These are phyloP conservation scores for Voacanga thouarsii DNA, from an alignment of 257 asterid species.

Conservation along the genomic window DNA sequence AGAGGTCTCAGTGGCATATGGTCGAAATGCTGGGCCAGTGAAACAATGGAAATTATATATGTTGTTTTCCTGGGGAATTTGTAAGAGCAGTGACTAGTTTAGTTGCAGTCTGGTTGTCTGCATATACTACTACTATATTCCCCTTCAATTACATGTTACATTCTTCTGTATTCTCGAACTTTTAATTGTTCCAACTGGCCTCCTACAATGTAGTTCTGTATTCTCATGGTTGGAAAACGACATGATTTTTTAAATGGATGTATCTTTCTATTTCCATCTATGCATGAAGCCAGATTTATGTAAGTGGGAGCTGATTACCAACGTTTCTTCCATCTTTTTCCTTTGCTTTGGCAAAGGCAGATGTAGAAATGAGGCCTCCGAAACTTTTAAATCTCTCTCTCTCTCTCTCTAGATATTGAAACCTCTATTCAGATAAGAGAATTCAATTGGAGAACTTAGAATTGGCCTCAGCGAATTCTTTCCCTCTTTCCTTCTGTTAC, in stretches of 20 bases:
- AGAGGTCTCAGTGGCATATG: neutral
- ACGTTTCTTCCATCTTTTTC: neutral
- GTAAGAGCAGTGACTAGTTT: neutral
- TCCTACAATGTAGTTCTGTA: neutral
- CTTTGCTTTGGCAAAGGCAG: neutral
- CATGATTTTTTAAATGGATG: neutral
- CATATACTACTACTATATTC: neutral
- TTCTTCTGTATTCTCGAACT: neutral
- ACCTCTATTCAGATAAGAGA: neutral
- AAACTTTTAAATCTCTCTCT: neutral
- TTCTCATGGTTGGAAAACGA: neutral
- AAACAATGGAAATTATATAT: neutral
- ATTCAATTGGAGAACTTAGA: neutral
- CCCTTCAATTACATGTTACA: neutral
- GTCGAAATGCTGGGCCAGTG: neutral
- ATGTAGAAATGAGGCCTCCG: neutral
- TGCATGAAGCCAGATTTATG: neutral
- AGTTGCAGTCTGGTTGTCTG: neutral
- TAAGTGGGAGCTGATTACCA: neutral
- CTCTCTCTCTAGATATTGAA: neutral
- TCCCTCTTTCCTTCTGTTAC: neutral
- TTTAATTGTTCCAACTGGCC: neutral
- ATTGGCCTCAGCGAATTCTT: neutral
- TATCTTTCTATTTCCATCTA: no score
- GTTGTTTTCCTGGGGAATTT: neutral